Conservation (phyloP, 164 flowering plant species). For the Malania oleifera region DNA sequence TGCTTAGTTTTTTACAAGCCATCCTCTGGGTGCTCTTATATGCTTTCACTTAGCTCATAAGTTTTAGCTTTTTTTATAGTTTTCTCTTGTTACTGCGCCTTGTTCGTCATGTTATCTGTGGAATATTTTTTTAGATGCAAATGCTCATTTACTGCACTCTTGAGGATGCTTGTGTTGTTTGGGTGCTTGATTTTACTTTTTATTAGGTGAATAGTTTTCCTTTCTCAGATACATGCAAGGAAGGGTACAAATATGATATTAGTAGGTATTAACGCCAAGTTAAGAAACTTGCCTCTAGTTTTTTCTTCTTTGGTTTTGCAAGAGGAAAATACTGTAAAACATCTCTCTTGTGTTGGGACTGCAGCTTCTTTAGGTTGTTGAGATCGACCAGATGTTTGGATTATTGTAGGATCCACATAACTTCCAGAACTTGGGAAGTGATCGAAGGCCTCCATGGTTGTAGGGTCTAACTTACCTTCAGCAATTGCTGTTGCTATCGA, state of each 20-base stretch:
- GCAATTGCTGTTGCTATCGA: constrained; percentile 69
- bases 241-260: too few species aligned
- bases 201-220: background rate
- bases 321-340: constrained; percentile 37
- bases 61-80: too few species aligned
- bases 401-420: constrained; percentile 7
- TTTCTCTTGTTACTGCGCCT: too few species aligned
- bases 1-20: too few species aligned
- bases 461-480: constrained; percentile 60
- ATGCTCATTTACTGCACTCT: too few species aligned
- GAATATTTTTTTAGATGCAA: too few species aligned
- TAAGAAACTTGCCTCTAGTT: constrained; percentile 28
- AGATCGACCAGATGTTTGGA: constrained; percentile 7
- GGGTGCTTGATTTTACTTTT: background rate
- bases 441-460: constrained; percentile 66
- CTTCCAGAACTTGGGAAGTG: constrained; percentile 18
- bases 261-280: too few species aligned
- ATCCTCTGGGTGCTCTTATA: too few species aligned
- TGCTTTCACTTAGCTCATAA: too few species aligned
- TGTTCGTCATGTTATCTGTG: too few species aligned
- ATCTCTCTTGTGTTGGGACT: constrained; percentile 25
- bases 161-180: too few species aligned
- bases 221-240: too few species aligned
- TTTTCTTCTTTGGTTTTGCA: constrained; percentile 17
- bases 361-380: constrained; percentile 13